These are phyloP conservation scores for Breynia disticha DNA, from an alignment of 441 rosid species.

Conservation along the genomic window DNA sequence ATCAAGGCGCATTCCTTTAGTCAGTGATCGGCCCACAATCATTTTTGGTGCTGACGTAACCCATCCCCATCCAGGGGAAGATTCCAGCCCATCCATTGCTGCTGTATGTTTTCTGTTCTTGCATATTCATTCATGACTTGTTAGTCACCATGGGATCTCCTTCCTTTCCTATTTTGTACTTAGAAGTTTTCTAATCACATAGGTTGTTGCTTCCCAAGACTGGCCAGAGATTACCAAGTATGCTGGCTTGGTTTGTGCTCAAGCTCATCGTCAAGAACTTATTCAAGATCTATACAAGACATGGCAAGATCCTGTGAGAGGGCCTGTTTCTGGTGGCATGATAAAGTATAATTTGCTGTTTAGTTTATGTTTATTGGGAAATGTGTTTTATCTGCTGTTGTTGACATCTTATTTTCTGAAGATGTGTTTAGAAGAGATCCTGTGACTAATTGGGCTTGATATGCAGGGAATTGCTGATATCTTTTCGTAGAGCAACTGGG, in stretches of 20 bases:
- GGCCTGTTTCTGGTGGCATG: conserved; percentile 84
- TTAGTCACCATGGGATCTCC: too few species aligned
- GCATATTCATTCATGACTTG: too few species aligned
- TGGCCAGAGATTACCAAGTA: conserved; percentile 95
- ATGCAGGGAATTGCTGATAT: conserved; percentile 74
- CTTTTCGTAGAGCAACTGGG: conserved; percentile 84
- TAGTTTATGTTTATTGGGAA: background rate
- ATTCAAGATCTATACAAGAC: conserved; percentile 80
- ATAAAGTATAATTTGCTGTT: conserved; percentile 47
- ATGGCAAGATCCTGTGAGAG: conserved; percentile 84
- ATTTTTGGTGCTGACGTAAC: conserved; percentile 98
- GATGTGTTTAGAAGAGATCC: too few species aligned
- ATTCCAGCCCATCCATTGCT: conserved; percentile 92
- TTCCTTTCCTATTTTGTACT: background rate
- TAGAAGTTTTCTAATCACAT: background rate
- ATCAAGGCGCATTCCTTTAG: conserved; percentile 80
- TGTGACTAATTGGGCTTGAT: background rate
- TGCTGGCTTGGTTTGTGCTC: conserved; percentile 90
- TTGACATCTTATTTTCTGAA: conserved; percentile 3
- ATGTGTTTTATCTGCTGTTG: background rate
- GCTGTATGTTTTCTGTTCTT: conserved; percentile 44
- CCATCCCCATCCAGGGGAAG: conserved; percentile 98
- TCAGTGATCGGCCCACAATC: conserved; percentile 80
- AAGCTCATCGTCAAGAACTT: conserved; percentile 92
- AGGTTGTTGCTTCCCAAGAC: conserved; percentile 99